Evolutionary conservation across 2,329 filamentous ascomycete species (phyloP), one percentile per base, ranked within the genome.

Genomic region (Fusarium sp.): DNA sequence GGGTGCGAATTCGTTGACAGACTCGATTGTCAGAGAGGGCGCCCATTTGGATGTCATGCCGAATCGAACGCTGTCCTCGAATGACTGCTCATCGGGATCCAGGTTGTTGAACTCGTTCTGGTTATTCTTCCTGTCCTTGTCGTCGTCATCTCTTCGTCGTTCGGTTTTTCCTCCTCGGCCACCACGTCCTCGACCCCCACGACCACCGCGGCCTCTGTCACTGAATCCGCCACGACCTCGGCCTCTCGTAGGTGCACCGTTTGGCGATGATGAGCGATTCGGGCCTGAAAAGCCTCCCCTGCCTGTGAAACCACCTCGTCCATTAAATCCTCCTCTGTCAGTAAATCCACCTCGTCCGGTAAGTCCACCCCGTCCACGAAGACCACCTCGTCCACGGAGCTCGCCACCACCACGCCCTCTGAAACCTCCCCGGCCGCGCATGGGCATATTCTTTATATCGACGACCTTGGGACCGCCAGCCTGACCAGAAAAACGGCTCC

Each of bases 401-500:
- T 30, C 28, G 7, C 17, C 35, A 22, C 43, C 63, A 17, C 74
- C 71, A 15, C 76, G 72, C 6, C 75, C 67, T 26, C 78, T 76
- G 14, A 65, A 32, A 14, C 70, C 70, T 19, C 70, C 65, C 17
- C 68, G 55, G 13, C 69, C 70, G 10, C 69, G 67, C 24, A 71
- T 39, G 22, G 68, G 80, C 14, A 83, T 71, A 56, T 72, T 81
- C 56, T 74, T 76, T 55, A 83, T 70, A 56, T 81, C 79, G 46
- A 84, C 75, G 17, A 83, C 72, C 59, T 77, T 80, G 24, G 78
- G 75, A 35, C 66, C 65, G 15, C 70, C 68, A 17, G 59, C 26
- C 28, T 66, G 47, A 7, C 51, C 58, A 3, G 65, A 35, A 39
- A 17, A 17, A 37, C 35, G 35, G 9, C 35, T 37, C 9, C 35